Conservation (phyloP, 768 basidiomycete genomes). For the Guyanaporus albipodus region DNA sequence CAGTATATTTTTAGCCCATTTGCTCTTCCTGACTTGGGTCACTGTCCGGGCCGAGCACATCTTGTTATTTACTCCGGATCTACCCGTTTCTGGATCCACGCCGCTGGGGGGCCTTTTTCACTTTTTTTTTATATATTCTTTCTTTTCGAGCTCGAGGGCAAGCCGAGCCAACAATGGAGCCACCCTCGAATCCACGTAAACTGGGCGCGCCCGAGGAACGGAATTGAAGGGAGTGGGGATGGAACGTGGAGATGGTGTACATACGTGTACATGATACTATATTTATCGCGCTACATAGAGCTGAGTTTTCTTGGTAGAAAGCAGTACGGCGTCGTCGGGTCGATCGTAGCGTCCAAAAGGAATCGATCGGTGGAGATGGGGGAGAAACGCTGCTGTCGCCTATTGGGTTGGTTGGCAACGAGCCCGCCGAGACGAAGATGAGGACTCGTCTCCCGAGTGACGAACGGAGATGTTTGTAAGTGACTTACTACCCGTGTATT, state of each 20-base stretch:
- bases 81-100: constrained; percentile 12
- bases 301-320: background rate
- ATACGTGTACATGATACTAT: constrained; percentile 20
- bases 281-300: constrained; percentile 22
- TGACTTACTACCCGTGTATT: too few species aligned
- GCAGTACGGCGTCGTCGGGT: background rate
- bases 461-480: too few species aligned
- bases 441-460: too few species aligned
- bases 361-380: constrained; percentile 13
- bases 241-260: constrained; percentile 8
- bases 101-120: too few species aligned
- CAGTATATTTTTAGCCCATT: constrained; percentile 9
- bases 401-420: constrained; percentile 1
- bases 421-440: constrained; percentile 1
- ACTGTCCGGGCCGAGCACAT: constrained; percentile 9
- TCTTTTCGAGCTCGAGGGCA: constrained; percentile 5
- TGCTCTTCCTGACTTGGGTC: constrained; percentile 22
- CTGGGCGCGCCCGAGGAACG: constrained; percentile 7
- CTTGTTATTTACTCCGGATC: constrained; percentile 27
- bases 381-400: too few species aligned
- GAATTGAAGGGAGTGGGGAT: constrained; percentile 1
- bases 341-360: background rate
- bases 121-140: too few species aligned
- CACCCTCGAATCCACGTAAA: background rate
- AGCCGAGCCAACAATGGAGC: constrained; percentile 1